Base-by-base conservation (phyloP, 139 green algal genomes). In the Eudorina sp. region DNA sequence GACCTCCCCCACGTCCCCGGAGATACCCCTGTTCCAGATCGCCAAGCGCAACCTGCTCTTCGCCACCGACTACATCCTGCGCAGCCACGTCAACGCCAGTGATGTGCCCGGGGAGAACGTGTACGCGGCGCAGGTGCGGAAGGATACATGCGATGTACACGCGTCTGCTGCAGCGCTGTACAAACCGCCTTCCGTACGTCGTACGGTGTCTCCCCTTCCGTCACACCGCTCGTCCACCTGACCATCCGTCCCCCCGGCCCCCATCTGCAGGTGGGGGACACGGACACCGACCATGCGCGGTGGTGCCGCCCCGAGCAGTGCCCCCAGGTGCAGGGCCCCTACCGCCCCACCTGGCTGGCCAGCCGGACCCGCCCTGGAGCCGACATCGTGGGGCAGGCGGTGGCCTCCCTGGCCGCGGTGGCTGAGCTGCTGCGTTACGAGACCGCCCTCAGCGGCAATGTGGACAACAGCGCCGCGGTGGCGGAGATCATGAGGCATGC, bases 301-400 rank as follows among this genome's bases (percentile, higher is more conserved):
- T 98, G 95, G 92, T 93, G 93, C 38, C 88, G 94, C 8, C 90
- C 94, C 9, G 94, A 96, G 88, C 91, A 96, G 73, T 84, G 77
- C 38, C 36, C 36, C 36, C 31, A 46, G 51, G 38, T 72, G 0
- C 86, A 93, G 78, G 85, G 69, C 38, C 76, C 86, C 53, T 64
- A 66, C 27, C 84, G 90, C 11, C 84, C 86, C 46, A 86, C 46
- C 38, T 92, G 66, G 78, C 55, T 68, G 55, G 53, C 53, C 36
- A 14, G 40, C 53, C 23, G 4, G 23, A 43, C 36, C 53, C 55
- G 53, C 60, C 89, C 92, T 4, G 92, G 92, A 31, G 85, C 88
- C 13, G 92, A 94, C 62, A 72, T 94, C 29, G 92, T 88, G 41
- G 92, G 64, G 4, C 53, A 93, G 51, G 80, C 90, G 16, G 91